These are phyloP conservation scores for Tetrastigma voinierianum DNA, from an alignment of 164 flowering plant genomes.

Conservation along the genomic window DNA sequence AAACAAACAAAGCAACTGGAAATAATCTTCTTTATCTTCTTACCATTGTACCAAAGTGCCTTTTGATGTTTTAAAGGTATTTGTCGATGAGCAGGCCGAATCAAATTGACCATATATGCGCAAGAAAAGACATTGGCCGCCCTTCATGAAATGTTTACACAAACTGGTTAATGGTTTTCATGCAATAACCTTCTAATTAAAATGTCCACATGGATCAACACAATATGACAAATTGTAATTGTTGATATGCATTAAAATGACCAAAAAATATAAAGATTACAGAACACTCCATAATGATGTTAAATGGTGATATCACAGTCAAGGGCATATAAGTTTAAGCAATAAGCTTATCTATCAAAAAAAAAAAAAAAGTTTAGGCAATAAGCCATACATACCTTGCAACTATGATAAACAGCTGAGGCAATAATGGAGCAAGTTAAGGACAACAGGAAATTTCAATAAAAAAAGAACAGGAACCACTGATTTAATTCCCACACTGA, in stretches of 20 bases:
- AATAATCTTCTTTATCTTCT: conserved; percentile 23
- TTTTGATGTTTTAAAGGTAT: conserved; percentile 93
- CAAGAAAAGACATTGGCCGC: conserved; percentile 95
- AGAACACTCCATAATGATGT: neutral
- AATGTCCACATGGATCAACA: neutral
- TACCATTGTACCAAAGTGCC: conserved; percentile 99
- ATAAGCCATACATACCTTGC: conserved; percentile 65
- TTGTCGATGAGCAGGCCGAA: conserved; percentile 69
- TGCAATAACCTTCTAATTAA: neutral
- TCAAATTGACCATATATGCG: conserved; percentile 87
- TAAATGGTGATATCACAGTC: neutral
- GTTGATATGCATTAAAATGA: neutral
- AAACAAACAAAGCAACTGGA: conserved; percentile 1
- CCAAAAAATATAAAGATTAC: neutral
- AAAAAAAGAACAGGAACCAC: neutral
- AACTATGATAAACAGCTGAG: conserved; percentile 76
- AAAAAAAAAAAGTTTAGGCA: no score
- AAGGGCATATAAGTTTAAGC: neutral
- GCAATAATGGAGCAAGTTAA: conserved; percentile 40
- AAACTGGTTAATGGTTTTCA: neutral
- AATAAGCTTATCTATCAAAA: no score
- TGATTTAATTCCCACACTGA: neutral
- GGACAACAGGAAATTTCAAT: conserved; percentile 26
- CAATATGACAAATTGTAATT: neutral
- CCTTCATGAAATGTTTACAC: conserved; percentile 40